A percentile compares a stretch with the other conserved stretches of the same genome.
Conservation (phyloP, 1,284 basidiomycete genomes). For the Mycosarcoma maydis region DNA sequence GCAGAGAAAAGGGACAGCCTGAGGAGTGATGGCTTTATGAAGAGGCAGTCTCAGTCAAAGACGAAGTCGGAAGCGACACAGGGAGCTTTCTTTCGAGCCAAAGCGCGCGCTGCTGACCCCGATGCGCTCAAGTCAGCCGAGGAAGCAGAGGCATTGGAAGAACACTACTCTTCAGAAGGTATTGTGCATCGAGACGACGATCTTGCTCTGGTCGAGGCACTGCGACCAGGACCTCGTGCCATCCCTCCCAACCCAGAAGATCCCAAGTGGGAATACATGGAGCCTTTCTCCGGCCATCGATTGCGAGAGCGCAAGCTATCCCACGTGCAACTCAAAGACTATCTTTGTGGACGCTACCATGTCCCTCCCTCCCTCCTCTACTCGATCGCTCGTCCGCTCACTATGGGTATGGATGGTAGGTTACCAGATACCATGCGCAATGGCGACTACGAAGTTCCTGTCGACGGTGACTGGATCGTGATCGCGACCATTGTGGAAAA, state of each 20-base stretch:
- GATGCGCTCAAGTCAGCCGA: conserved; percentile 6
- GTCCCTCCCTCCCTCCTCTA: conserved; percentile 88
- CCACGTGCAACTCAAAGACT: conserved; percentile 81
- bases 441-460: conserved; percentile 83
- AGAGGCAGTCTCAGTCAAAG: not conserved
- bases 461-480: conserved; percentile 89
- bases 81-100: conserved; percentile 25
- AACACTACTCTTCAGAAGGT: not conserved
- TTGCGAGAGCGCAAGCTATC: conserved; percentile 80
- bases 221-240: conserved; percentile 25
- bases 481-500: conserved; percentile 89
- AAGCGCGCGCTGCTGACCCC: not conserved
- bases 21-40: conserved; percentile 24
- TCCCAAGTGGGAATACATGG: conserved; percentile 36
- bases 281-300: conserved; percentile 66
- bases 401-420: not conserved
- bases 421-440: conserved; percentile 4
- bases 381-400: conserved; percentile 69
- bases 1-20: conserved; percentile 18
- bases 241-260: conserved; percentile 34
- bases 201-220: conserved; percentile 23
- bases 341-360: conserved; percentile 83
- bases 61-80: not conserved
- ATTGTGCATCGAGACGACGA: conserved; percentile 16
- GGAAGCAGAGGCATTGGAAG: not conserved